Base-by-base conservation (phyloP, 768 basidiomycete genomes). In the Thelephora ganbajun region DNA sequence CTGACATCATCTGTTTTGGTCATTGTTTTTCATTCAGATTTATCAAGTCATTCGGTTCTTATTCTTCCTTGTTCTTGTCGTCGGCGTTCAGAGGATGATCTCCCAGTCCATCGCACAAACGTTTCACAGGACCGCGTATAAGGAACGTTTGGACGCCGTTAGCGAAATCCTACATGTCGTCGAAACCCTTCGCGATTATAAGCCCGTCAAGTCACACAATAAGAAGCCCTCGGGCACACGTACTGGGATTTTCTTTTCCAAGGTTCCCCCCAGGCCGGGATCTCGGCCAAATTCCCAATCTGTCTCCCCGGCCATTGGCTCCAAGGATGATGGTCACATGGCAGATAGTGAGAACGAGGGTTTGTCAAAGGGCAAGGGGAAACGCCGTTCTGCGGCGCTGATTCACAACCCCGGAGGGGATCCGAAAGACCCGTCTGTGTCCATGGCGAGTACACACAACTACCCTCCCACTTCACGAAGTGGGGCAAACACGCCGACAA, bases 61-160 rank as follows among this genome's bases (percentile, higher is more conserved):
- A 33, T 88, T 88, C 66, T 88, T 88, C 65, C 62, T 83, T n/a
- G 68, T 70, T 2, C 66, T 89, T 12, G 69, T 86, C 11, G 61
- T 76, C 51, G 80, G 74, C 48, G 61, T 63, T 7, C 82, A 84
- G 58, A 68, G 73, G 53, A 79, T 88, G 71, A 61, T 85, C 16
- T 79, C 79, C 1, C 83, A 86, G 55, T 68, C 73, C 33, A 74
- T 87, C 33, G 83, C 85, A 0, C 82, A 83, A 54, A 69, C 73
- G 16, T 89, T 89, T 62, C 84, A 88, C 59, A 74, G 70, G n/a
- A 79, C 74, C 2, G 86, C 86, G 9, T 89, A 77, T 59, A 71
- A 70, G 54, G 85, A 88, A 33, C 82, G 85, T 44, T 64, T 86
- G 4, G 70, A 75, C 9, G 63, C 66, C n/a, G 71, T 86, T 5